Conservation (phyloP, 2,329 filamentous ascomycete species). For the Sclerotinia borealis region DNA sequence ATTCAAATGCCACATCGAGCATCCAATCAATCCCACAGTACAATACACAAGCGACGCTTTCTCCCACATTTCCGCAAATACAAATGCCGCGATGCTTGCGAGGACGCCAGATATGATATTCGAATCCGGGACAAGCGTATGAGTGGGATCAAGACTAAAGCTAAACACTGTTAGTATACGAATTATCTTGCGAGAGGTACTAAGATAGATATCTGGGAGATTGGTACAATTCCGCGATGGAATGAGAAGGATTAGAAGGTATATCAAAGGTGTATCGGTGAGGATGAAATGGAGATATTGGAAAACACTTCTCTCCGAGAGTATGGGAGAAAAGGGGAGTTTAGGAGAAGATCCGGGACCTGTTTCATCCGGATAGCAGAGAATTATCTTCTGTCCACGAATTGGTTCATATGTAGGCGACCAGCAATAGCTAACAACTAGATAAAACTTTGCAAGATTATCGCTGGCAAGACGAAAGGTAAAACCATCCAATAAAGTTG, state of each 20-base stretch:
- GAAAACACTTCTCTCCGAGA: background rate
- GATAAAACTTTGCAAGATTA: background rate
- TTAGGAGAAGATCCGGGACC: background rate
- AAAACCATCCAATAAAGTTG: background rate
- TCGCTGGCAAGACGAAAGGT: background rate
- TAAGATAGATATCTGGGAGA: background rate
- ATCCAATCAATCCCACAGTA: background rate
- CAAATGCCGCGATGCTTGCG: too few relatives aligned
- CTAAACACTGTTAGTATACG: background rate
- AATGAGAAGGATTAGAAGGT: background rate
- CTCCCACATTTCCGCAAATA: background rate
- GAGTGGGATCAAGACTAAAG: background rate
- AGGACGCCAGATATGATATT: background rate
- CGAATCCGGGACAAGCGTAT: background rate
- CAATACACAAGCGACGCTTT: background rate
- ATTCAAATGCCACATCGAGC: background rate
- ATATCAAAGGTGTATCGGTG: background rate
- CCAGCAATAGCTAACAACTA: background rate
- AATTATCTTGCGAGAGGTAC: background rate
- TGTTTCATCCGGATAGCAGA: background rate
- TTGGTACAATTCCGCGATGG: background rate
- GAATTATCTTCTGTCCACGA: background rate
- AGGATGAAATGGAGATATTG: background rate
- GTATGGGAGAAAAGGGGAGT: background rate
- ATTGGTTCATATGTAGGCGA: background rate